Evolutionary conservation across 1,139 yeast genomes (phyloP), one percentile per base, ranked within the genome.

Genomic region (Trichomonascaceae sp.): DNA sequence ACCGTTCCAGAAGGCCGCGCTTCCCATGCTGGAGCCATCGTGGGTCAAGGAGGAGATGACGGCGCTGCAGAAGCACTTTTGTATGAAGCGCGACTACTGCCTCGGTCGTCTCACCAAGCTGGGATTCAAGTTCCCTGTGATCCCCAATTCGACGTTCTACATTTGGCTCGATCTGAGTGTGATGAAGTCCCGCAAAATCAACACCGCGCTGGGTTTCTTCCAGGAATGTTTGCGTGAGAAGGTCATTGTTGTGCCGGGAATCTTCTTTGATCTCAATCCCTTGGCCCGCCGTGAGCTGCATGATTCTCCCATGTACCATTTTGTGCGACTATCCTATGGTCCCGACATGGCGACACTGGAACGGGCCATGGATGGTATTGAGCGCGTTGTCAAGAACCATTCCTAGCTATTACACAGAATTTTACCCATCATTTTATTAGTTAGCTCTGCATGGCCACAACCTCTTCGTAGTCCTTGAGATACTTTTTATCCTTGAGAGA

Each of bases 321-420:
- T 64, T 45, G 76, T 74, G 8, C 60, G 81, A 48, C 58, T 74
- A 37, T 71, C 77, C 43, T 74, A 74, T 46, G 81, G 81, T 2
- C 80, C 81, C 3, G 78, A 73, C 41, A 44, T 72, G 43, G 65
- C 62, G 26, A 66, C 65, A 30, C 59, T 74, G 46, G 71, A 60
- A 35, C 58, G 59, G 45, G 80, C 80, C n/a, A 69, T 74, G 78
- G 78, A 74, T 46, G 76, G 77, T 11, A 72, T 74, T 35, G 77
- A 73, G 48, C 53, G 67, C n/a, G 71, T 74, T 20, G 62, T 74
- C 62, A 20, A 20, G 23, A 6, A 11, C 11, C 23, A 20, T 11
- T 8, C 23, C 6, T 20, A 8, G 11, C 11, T 8, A 11, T 6
- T 20, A n/a, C n/a, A n/a, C n/a, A n/a, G n/a, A n/a, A n/a, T n/a